These are phyloP conservation scores for Herpetomonas tarakana DNA, from an alignment of 208 protist species.

Conservation along the genomic window DNA sequence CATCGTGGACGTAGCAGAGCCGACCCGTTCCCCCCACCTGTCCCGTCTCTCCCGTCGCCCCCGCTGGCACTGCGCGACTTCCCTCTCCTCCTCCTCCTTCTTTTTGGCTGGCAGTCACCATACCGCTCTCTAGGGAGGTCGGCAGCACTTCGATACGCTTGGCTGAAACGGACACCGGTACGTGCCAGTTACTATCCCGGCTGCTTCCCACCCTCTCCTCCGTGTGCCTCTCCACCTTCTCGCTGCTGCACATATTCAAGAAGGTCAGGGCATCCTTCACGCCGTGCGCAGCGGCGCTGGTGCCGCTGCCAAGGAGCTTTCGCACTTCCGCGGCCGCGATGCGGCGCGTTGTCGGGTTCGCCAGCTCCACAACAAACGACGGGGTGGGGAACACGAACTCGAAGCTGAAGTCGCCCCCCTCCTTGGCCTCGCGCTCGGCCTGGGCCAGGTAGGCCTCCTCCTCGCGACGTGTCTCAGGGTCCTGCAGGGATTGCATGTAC, in stretches of 20 bases:
- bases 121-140: background rate
- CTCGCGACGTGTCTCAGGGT: constrained; percentile 81
- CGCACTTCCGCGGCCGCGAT: constrained; percentile 16
- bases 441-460: constrained; percentile 90
- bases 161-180: constrained; percentile 80
- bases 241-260: constrained; percentile 78
- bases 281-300: background rate
- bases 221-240: constrained; percentile 73
- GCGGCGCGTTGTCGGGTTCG: constrained; percentile 47
- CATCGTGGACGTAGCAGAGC: constrained; percentile 77
- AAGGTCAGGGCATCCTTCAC: constrained; percentile 26
- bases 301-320: background rate
- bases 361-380: constrained; percentile 80
- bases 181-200: constrained; percentile 81
- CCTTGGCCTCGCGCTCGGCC: constrained; percentile 77
- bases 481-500: constrained; percentile 85
- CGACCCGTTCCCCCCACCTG: constrained; percentile 6
- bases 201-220: constrained; percentile 68
- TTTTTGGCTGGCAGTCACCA: background rate
- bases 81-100: too few species aligned
- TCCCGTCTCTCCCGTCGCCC: background rate
- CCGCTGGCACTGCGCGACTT: too few species aligned
- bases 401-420: constrained; percentile 87
- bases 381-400: constrained; percentile 86
- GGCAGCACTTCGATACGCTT: constrained; percentile 46